Base-by-base conservation (phyloP, 2,329 filamentous ascomycete genomes). In the Microdochium bolleyi region DNA sequence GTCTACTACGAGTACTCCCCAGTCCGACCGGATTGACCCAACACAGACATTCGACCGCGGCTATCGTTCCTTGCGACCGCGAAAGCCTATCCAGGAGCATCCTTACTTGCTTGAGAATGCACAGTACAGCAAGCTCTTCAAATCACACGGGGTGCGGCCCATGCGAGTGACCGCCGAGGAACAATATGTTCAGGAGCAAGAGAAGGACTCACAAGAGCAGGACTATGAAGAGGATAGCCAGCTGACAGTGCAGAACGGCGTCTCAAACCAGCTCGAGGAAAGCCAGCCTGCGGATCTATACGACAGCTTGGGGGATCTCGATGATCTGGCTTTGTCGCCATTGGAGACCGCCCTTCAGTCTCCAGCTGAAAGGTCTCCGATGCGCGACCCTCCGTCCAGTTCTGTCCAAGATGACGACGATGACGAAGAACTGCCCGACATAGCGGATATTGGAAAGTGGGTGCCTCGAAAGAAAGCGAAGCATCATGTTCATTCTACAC, bases 61-160 rank as follows among this genome's bases (percentile, higher is more conserved):
- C 9, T 21, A 74, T 55, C 73, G 79, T 32, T 80, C 76, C 3
- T 66, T 84, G n/a, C 73, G 80, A 7, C 78, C 79, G 1, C 73
- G 80, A 21, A 84, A 83, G 55, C 79, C 79, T 1, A 83, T 83
- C 7, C 80, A 84, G 60, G 71, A 83, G 59, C 79, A 82, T 48
- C 80, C 80, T 3, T 84, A 83, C 56, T 65, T 77, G 5, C 66
- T 83, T 3, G 80, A 84, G 56, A 77, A 73, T 60, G 78, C 73
- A 0, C 73, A 76, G 25, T 83, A 82, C 61, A 76, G 73, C 52
- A 77, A 67, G 2, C 65, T 73, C 21, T 73, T 82, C 58, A 79
- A 76, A 59, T 73, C 74, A 3, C 79, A 79, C 53, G 80, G 80
- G 24, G 64, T 83, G 25, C 75, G 73, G 51, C 80, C 80, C 0